Conservation (phyloP, 495 filamentous ascomycete genomes). For the Penicillium longicatenatum region DNA sequence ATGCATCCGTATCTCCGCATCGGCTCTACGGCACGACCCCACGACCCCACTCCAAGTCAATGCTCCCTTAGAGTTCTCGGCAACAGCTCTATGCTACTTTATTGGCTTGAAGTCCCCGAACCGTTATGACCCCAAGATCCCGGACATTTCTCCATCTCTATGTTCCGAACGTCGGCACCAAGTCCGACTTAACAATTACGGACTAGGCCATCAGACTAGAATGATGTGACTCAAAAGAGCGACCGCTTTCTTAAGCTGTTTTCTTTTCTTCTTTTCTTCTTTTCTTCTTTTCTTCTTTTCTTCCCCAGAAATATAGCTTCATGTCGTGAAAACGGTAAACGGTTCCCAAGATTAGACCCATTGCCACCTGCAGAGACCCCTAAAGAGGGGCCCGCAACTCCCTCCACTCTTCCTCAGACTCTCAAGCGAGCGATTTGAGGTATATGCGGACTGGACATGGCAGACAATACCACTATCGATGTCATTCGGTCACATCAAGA, state of each 20-base stretch:
- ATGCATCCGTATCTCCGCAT: conserved; percentile 21
- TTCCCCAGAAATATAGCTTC: background rate
- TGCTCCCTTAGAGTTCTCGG: background rate
- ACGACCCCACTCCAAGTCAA: background rate
- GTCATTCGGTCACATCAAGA: conserved; percentile 35
- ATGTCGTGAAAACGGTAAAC: conserved; percentile 21
- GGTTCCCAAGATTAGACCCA: background rate
- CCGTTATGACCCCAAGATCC: background rate
- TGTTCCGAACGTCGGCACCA: conserved; percentile 9
- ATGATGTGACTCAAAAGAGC: conserved; percentile 2
- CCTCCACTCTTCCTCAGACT: background rate
- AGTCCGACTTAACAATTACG: conserved; percentile 14
- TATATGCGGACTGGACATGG: conserved; percentile 24
- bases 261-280: background rate
- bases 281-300: no score
- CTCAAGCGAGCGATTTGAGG: background rate
- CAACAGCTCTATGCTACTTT: background rate
- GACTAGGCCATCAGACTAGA: conserved; percentile 8
- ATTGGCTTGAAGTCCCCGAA: conserved; percentile 18
- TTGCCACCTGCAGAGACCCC: conserved; percentile 3
- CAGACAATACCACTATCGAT: conserved; percentile 40
- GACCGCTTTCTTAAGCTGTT: background rate
- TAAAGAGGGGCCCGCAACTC: background rate
- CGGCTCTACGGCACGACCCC: conserved; percentile 26
- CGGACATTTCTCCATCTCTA: conserved; percentile 7